A percentile compares a stretch with the other conserved stretches of the same genome.
Conservation (phyloP, 495 filamentous ascomycete genomes). For the Parachaetomium inaequale region DNA sequence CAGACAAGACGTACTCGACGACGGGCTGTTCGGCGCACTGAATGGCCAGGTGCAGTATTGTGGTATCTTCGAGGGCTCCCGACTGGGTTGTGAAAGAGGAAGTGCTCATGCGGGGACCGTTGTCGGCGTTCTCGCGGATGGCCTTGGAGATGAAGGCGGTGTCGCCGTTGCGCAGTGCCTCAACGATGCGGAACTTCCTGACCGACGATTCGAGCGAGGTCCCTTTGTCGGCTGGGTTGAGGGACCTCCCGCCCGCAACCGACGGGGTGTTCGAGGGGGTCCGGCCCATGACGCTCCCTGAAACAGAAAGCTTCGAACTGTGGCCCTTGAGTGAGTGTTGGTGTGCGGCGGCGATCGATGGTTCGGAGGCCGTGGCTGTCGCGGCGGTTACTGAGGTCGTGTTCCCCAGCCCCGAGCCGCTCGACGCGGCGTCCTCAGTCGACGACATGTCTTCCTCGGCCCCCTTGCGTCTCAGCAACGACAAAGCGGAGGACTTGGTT, state of each 20-base stretch:
- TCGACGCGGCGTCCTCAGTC: constrained; percentile 33
- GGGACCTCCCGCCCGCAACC: constrained; percentile 28
- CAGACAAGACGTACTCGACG: constrained; percentile 88
- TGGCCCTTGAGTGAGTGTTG: constrained; percentile 37
- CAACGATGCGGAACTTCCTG: constrained; percentile 87
- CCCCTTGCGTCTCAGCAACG: constrained; percentile 46
- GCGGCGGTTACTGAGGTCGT: constrained; percentile 32
- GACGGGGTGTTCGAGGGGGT: constrained; percentile 34
- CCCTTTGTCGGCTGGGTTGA: constrained; percentile 36
- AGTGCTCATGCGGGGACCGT: constrained; percentile 47
- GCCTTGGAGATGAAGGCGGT: constrained; percentile 85
- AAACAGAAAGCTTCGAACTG: constrained; percentile 41
- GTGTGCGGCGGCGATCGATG: constrained; percentile 32
- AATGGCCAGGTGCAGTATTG: constrained; percentile 88
- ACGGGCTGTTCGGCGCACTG: constrained; percentile 95
- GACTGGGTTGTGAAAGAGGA: constrained; percentile 49
- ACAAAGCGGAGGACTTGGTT: constrained; percentile 50
- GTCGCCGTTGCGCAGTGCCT: constrained; percentile 84
- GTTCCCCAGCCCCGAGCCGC: constrained; percentile 31
- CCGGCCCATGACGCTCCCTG: constrained; percentile 35
- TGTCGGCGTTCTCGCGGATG: constrained; percentile 63
- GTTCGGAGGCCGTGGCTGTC: constrained; percentile 34
- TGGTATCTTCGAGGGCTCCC: constrained; percentile 67
- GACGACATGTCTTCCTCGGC: constrained; percentile 44
- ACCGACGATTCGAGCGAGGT: constrained; percentile 89